Evolutionary conservation across 1,284 basidiomycete genomes (phyloP).

Genomic region (Leccinum angustisporum): DNA sequence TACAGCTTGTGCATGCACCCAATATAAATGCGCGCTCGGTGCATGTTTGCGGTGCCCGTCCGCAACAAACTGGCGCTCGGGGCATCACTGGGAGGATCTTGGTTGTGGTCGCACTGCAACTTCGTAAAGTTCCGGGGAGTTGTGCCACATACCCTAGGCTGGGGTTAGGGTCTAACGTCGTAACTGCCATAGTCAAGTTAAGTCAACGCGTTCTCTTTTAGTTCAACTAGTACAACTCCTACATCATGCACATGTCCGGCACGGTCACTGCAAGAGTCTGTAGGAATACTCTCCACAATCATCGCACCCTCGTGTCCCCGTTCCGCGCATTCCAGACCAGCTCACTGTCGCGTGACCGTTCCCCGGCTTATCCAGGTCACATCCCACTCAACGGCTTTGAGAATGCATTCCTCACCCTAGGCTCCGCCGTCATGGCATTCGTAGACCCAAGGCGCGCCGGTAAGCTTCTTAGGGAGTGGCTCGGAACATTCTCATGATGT

Average conservation of each 20-base stretch:
- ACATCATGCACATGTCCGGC: neutral
- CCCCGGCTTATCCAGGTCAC: conserved; percentile 70
- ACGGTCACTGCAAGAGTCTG: neutral
- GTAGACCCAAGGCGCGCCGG: conserved; percentile 84
- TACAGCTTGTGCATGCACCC: conserved; percentile 4
- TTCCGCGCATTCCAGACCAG: conserved; percentile 15
- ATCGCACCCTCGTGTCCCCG: neutral
- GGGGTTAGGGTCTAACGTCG: conserved; percentile 17
- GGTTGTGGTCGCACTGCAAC: neutral
- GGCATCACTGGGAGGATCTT: neutral
- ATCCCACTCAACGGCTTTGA: conserved; percentile 81
- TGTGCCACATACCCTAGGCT: conserved; percentile 2
- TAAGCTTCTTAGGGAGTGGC: conserved; percentile 39
- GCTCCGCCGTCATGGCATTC: conserved; percentile 84
- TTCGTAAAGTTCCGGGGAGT: neutral
- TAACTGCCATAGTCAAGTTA: neutral
- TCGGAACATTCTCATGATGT: neutral
- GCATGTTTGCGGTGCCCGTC: neutral
- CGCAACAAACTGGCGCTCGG: neutral
- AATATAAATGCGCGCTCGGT: neutral
- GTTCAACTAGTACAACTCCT: neutral
- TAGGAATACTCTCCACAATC: neutral
- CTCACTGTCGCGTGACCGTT: conserved; percentile 18
- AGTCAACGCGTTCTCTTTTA: neutral
- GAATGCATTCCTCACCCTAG: conserved; percentile 82